phyloP scores from a whole-genome alignment of 768 basidiomycete species.

The Trametes coccinea region DNA sequence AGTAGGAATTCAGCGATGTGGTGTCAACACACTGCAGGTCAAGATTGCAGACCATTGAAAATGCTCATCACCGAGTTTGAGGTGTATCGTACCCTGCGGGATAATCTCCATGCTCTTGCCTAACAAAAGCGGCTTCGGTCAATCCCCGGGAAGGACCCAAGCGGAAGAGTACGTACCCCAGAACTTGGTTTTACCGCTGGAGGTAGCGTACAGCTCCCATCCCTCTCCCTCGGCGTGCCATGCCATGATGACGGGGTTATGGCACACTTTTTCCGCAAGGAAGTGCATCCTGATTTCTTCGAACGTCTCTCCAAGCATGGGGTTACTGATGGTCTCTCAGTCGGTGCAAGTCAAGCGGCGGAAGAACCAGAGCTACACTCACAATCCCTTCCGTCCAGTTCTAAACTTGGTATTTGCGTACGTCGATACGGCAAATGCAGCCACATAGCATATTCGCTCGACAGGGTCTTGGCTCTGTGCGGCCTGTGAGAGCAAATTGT shows the following conservation, averaged over 20 bases:
- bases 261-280: constrained; percentile 84
- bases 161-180: constrained; percentile 63
- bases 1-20: neutral
- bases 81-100: constrained; percentile 68
- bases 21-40: neutral
- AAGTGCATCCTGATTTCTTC: constrained; percentile 81
- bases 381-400: constrained; percentile 88
- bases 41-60: constrained; percentile 63
- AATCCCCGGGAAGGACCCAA: constrained; percentile 11
- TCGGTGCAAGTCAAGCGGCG: neutral
- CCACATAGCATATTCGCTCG: constrained; percentile 71
- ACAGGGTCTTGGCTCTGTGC: constrained; percentile 56
- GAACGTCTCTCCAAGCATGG: constrained; percentile 87
- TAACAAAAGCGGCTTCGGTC: constrained; percentile 34
- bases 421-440: constrained; percentile 82
- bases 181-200: constrained; percentile 85
- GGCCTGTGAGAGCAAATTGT: constrained; percentile 66
- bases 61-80: constrained; percentile 65
- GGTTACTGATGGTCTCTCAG: constrained; percentile 54
- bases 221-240: constrained; percentile 80
- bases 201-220: constrained; percentile 76
- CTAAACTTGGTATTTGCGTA: constrained; percentile 82
- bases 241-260: constrained; percentile 82
- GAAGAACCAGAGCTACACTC: constrained; percentile 34
- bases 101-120: constrained; percentile 91